Conservation (phyloP, 2,329 filamentous ascomycete species). For the Paecilomyces dactylethromorphus region DNA sequence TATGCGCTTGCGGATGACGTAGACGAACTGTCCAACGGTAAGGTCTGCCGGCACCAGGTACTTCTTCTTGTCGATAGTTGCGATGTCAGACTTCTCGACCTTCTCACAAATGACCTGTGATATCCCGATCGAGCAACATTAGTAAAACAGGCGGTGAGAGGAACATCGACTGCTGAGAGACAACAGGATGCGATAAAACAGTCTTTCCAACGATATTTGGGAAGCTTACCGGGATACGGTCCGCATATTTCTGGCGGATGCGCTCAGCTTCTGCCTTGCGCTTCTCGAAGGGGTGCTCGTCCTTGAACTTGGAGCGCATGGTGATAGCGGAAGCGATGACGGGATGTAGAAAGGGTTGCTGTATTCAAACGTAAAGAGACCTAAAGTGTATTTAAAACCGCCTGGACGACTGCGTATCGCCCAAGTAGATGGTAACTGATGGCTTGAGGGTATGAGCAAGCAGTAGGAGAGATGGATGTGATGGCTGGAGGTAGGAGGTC, state of each 20-base stretch:
- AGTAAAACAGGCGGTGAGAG: constrained; percentile 27
- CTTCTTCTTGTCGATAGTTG: constrained; percentile 99
- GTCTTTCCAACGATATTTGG: constrained; percentile 3
- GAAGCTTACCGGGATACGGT: constrained; percentile 86
- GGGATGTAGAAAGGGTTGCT: background rate
- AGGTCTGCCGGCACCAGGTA: constrained; percentile 96
- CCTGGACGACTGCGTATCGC: background rate
- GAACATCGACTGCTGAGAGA: background rate
- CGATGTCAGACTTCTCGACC: constrained; percentile 98
- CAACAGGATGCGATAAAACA: background rate
- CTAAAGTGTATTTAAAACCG: background rate
- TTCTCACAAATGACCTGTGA: constrained; percentile 96
- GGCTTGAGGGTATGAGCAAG: background rate
- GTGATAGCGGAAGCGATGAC: constrained; percentile 30
- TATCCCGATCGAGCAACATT: constrained; percentile 13
- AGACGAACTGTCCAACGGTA: constrained; percentile 98
- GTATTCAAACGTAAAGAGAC: background rate
- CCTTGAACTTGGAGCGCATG: constrained; percentile 99
- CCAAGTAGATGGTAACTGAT: background rate
- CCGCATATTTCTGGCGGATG: constrained; percentile 97
- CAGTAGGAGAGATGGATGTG: constrained; percentile 1
- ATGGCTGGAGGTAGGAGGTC: constrained; percentile 5
- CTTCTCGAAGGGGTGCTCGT: constrained; percentile 99
- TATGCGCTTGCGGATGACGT: constrained; percentile 99
- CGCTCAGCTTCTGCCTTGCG: constrained; percentile 99